These are phyloP conservation scores for Tetradesmus lagerheimii DNA, from an alignment of 139 green algal species.

Conservation along the genomic window DNA sequence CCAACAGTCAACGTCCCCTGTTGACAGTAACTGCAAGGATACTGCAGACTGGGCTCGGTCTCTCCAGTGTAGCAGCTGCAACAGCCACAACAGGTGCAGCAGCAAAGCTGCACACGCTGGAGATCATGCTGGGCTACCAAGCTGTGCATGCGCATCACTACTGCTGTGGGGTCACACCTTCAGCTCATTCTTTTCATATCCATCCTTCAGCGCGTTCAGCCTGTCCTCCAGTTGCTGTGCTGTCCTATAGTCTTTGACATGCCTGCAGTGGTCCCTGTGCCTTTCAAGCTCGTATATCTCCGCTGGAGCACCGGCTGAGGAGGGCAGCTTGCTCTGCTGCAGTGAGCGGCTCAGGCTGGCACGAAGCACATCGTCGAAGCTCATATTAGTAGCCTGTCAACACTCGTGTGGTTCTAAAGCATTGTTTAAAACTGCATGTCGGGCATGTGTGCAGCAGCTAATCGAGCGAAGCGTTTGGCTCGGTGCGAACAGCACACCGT, in stretches of 20 bases:
- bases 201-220: background rate
- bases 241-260: background rate
- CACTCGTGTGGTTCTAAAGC: background rate
- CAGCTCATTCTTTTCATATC: background rate
- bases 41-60: too few species aligned
- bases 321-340: background rate
- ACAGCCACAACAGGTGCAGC: background rate
- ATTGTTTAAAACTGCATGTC: background rate
- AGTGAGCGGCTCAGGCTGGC: background rate
- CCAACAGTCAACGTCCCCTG: background rate
- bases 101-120: background rate
- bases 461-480: background rate
- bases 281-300: background rate
- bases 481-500: background rate
- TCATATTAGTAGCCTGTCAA: background rate
- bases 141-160: background rate
- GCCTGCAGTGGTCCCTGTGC: background rate
- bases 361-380: background rate
- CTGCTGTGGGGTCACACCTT: background rate
- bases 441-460: background rate
- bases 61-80: background rate
- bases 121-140: too few species aligned
- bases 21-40: constrained; percentile 2
- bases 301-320: background rate
- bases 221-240: constrained; percentile 7